Evolutionary conservation across 2,329 filamentous ascomycete species (phyloP).

Genomic region (Venturia oleaginea): DNA sequence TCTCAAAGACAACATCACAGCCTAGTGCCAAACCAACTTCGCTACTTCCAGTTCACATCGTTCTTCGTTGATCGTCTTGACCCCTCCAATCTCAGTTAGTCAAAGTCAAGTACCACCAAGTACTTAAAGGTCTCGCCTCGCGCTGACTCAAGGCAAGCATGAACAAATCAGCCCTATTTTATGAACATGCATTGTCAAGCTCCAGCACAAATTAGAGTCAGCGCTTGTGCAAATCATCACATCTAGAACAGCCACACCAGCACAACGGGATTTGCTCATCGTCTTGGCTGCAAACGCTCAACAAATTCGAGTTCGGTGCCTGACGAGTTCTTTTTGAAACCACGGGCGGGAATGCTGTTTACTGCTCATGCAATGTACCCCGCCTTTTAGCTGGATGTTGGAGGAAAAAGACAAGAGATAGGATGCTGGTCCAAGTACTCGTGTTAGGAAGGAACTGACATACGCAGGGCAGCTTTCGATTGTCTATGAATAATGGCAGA

Average conservation of each 20-base stretch:
- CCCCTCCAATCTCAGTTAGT: background rate
- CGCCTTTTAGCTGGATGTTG: background rate
- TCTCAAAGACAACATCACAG: background rate
- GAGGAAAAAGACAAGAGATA: background rate
- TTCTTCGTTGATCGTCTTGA: too few species aligned
- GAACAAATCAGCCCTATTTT: background rate
- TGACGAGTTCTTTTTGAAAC: background rate
- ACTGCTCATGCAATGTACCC: slow-evolving; percentile 4
- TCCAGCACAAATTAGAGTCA: background rate
- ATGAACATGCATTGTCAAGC: background rate
- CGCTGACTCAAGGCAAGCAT: background rate
- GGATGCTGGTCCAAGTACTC: background rate
- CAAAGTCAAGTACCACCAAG: background rate
- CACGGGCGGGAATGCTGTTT: background rate
- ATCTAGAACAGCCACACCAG: background rate
- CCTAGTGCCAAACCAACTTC: background rate
- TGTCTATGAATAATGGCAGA: too few species aligned
- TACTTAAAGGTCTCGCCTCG: background rate
- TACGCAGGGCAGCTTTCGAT: background rate
- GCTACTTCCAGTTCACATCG: background rate
- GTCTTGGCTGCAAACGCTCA: background rate
- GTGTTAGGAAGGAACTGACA: background rate
- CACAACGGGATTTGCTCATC: background rate
- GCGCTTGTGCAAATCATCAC: background rate
- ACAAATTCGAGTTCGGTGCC: background rate